Evolutionary conservation across 441 rosid species (phyloP).

Genomic region (Manihot esculenta): DNA sequence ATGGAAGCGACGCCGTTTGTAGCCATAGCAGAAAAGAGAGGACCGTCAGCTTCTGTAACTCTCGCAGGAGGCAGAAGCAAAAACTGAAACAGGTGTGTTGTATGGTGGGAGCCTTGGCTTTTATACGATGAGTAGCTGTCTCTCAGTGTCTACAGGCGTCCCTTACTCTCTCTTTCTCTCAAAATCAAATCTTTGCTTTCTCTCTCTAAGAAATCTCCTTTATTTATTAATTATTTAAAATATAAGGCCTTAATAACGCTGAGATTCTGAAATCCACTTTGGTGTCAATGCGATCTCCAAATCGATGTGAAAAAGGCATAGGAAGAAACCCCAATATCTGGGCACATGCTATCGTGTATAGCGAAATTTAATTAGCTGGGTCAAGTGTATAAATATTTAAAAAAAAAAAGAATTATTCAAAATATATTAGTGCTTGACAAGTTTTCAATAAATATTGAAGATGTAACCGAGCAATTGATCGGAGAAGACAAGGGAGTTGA

Average conservation of each 20-base stretch:
- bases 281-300: constrained; percentile 27
- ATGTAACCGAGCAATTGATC: constrained; percentile 20
- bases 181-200: constrained; percentile 45
- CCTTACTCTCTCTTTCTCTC: constrained; percentile 4
- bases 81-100: not conserved
- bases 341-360: no score
- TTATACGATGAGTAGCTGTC: constrained; percentile 31
- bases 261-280: constrained; percentile 55
- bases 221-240: constrained; percentile 5
- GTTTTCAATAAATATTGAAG: no score
- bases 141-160: constrained; percentile 16
- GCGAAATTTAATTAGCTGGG: no score
- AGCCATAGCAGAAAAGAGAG: constrained; percentile 36
- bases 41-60: not conserved
- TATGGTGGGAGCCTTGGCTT: no score
- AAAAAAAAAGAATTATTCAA: no score
- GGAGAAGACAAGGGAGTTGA: constrained; percentile 26
- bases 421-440: no score
- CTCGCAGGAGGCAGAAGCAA: no score
- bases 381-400: no score
- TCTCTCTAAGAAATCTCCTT: constrained; percentile 38
- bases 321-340: no score
- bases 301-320: constrained; percentile 24
- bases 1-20: constrained; percentile 49
- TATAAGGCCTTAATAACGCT: constrained; percentile 22